Base-by-base conservation (phyloP, 1,139 yeast species). In the Sugiyamaella sp. region DNA sequence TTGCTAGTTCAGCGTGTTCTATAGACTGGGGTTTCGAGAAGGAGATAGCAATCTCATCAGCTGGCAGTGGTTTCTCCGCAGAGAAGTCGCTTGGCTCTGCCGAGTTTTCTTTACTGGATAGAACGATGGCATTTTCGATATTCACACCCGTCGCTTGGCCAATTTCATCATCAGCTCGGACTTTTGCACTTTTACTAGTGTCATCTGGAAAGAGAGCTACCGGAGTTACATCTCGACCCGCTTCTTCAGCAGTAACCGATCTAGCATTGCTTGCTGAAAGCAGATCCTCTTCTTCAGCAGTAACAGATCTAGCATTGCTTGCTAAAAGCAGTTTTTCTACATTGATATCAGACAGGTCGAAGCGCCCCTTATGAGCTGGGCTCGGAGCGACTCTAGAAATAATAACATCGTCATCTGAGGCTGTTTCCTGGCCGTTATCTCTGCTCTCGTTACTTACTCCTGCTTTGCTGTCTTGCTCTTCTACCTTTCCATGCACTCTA, bases 401-500 rank as follows among this genome's bases (percentile, higher is more conserved):
- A 29, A 29, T 14, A 12, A 29, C 14, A 29, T 29, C 37, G 9
- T 24, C 29, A 32, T 39, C 56, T 17, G 43, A 50, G 16, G 47
- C 56, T 21, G 38, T 32, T 20, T 40, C 41, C 29, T 12, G 8
- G n/a, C 25, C 46, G 17, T 22, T 24, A 21, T 35, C 46, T 14
- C 32, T 46, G 9, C 32, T n/a, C 9, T 50, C 51, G 20, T 8
- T 19, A 9, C 17, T 46, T 16, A 22, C 57, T 12, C 38, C 55
- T 17, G 17, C 16, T 5, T 19, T 5, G 19, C 24, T 41, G 8
- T 48, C 66, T 2, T 33, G 60, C 2, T 49, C 57, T 2, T 63
- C 69, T 10, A 85, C 71, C n/a, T 65, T 69, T 6, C 96, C 96
- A 67, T 88, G 95, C 21, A 78, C 74, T 41, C 66, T 69, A 55